These are phyloP conservation scores for Medicago arabica DNA, from an alignment of 306 rosid genomes.

Conservation along the genomic window DNA sequence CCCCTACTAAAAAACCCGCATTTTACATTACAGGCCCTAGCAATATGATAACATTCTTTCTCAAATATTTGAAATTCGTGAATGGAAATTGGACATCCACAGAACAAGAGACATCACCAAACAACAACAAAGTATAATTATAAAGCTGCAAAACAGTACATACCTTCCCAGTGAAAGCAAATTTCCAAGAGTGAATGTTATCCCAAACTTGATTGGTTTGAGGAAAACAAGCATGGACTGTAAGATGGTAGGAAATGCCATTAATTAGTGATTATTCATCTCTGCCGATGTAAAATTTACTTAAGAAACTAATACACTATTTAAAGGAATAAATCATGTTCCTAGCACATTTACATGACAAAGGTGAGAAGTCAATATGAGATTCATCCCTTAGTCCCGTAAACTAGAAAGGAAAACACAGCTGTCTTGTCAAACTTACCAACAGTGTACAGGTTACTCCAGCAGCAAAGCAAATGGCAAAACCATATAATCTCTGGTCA, in stretches of 20 bases:
- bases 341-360: conserved; percentile 29
- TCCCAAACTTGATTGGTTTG: conserved; percentile 89
- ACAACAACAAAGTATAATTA: conserved; percentile 11
- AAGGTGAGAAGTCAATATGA: conserved; percentile 19
- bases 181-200: conserved; percentile 93
- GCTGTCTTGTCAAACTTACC: conserved; percentile 58
- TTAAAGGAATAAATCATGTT: conserved; percentile 32
- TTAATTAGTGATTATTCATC: conserved; percentile 45
- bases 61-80: not conserved
- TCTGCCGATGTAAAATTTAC: conserved; percentile 28
- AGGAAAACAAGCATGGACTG: conserved; percentile 97
- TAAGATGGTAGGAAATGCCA: conserved; percentile 40
- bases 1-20: conserved; percentile 1
- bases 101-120: not conserved
- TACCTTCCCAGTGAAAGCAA: conserved; percentile 95
- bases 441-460: conserved; percentile 81
- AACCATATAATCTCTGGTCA: conserved; percentile 82
- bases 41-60: not conserved
- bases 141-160: conserved; percentile 37
- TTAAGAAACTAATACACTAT: conserved; percentile 32
- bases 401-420: conserved; percentile 20
- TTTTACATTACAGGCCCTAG: not conserved
- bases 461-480: conserved; percentile 83
- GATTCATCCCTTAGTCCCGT: not conserved
- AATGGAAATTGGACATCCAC: not conserved